Percentiles rank a stretch among this genome's conserved stretches.
Evolutionary conservation across 805 yeast genomes (phyloP).

Genomic region (Candida xiaguanensis): DNA sequence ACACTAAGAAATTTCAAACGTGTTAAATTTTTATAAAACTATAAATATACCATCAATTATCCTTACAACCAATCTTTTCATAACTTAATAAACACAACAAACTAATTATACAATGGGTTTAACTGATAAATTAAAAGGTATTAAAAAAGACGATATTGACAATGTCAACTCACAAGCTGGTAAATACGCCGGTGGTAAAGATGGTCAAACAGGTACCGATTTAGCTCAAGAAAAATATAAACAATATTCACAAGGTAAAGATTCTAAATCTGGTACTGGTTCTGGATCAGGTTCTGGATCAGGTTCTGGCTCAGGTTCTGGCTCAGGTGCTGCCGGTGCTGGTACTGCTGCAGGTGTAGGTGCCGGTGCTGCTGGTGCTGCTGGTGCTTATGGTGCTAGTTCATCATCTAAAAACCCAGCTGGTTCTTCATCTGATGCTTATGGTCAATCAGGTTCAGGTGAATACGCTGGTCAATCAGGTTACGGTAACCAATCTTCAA

Average conservation of each 20-base stretch:
- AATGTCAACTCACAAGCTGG: conserved; percentile 27
- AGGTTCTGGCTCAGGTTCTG: conserved; percentile 3
- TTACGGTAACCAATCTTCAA: conserved; percentile 4
- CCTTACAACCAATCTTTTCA: background rate
- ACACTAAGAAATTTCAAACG: background rate
- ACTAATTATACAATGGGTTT: conserved; percentile 28
- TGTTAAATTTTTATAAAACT: background rate
- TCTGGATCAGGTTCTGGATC: conserved; percentile 17
- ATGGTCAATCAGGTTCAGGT: conserved; percentile 13
- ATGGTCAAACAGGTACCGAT: conserved; percentile 17
- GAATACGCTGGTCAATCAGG: conserved; percentile 15
- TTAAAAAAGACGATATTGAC: conserved; percentile 25
- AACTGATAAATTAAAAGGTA: conserved; percentile 31
- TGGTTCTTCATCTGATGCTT: conserved; percentile 10
- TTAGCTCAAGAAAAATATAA: conserved; percentile 24
- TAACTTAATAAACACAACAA: background rate
- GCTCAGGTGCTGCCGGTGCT: conserved; percentile 11
- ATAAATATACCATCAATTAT: conserved; percentile 2
- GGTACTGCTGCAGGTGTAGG: conserved; percentile 11
- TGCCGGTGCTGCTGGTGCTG: conserved; percentile 10
- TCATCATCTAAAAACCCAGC: conserved; percentile 12
- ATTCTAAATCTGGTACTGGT: conserved; percentile 25
- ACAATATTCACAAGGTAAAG: conserved; percentile 27
- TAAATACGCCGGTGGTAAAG: conserved; percentile 8
- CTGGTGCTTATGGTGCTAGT: conserved; percentile 11